phyloP scores from a whole-genome alignment of 768 basidiomycete species.

The Lactarius deliciosus region DNA sequence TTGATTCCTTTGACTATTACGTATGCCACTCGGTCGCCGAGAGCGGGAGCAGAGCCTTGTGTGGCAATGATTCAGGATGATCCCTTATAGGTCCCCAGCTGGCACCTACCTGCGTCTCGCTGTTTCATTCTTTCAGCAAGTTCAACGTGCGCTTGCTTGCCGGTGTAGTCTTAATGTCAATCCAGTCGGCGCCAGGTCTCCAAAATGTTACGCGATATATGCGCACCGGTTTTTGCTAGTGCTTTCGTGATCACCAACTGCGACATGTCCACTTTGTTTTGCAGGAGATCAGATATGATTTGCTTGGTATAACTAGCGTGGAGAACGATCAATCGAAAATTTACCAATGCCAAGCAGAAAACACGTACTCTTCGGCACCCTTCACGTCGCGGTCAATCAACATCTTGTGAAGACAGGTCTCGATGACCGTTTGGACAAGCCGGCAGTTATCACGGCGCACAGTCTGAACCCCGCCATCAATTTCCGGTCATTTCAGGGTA shows the following conservation, averaged over 20 bases:
- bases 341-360: not conserved
- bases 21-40: slow-evolving; percentile 98
- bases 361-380: slow-evolving; percentile 84
- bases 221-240: slow-evolving; percentile 76
- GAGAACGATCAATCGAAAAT: slow-evolving; percentile 1
- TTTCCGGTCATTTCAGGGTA: not conserved
- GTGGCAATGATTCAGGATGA: not conserved
- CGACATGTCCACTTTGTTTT: slow-evolving; percentile 98
- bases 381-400: slow-evolving; percentile 92
- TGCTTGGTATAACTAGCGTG: slow-evolving; percentile 81
- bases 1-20: slow-evolving; percentile 97
- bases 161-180: slow-evolving; percentile 69
- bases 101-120: slow-evolving; percentile 76
- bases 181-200: not conserved
- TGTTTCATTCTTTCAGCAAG: slow-evolving; percentile 94
- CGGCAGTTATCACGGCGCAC: slow-evolving; percentile 98
- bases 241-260: slow-evolving; percentile 99
- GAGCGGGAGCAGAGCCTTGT: slow-evolving; percentile 88
- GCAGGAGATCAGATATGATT: slow-evolving; percentile 88
- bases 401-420: slow-evolving; percentile 98
- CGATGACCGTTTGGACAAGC: slow-evolving; percentile 96
- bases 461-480: slow-evolving; percentile 54
- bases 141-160: slow-evolving; percentile 95
- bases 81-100: slow-evolving; percentile 3
- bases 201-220: not conserved